Evolutionary conservation across 2,329 filamentous ascomycete species (phyloP), one percentile per base, ranked within the genome.

Genomic region (Chaetomium globosum): DNA sequence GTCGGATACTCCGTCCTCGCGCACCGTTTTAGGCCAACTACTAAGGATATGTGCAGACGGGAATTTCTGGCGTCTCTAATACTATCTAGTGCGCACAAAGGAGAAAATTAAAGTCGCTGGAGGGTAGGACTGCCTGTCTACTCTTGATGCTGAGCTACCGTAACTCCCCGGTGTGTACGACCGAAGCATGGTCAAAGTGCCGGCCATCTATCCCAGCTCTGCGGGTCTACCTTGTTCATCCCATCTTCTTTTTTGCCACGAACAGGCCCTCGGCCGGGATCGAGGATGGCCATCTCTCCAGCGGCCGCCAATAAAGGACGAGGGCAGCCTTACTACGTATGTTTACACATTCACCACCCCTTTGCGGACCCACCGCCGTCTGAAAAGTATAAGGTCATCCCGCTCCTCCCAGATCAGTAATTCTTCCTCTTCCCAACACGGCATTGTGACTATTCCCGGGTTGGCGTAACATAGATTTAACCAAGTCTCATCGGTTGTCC

Each of bases 21-120:
- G 21, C 39, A 13, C 39, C n/a, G 33, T 36, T 36, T 36, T 4
- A 46, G 19, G 49, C 33, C 16, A 43, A 28, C n/a, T n/a, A 26
- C 39, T 23, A 26, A 39, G 55, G 61, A 55, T 52, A 56, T 56
- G 39, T 56, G 57, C 63, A 64, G 57, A 9, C 57, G 39, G 57
- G 52, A 43, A 51, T 64, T 61, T 51, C 19, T 30, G 19, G 43
- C 16, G 28, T 43, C 23, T 46, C 23, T 39, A n/a, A 46, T 33
- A n/a, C 9, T 23, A 30, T 51, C 19, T 48, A 26, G 55, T 48
- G 36, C 56, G 48, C 55, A 59, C 48, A 46, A 46, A 36, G 46
- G 9, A 39, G 28, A 58, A 39, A 57, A 33, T 52, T 39, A 23
- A 23, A 51, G 43, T 52, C 43, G 60, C 43, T 52, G 43, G 13